Evolutionary conservation across 2,329 filamentous ascomycete species (phyloP), one percentile per base, ranked within the genome.

Genomic region (Trichoderma sp.): DNA sequence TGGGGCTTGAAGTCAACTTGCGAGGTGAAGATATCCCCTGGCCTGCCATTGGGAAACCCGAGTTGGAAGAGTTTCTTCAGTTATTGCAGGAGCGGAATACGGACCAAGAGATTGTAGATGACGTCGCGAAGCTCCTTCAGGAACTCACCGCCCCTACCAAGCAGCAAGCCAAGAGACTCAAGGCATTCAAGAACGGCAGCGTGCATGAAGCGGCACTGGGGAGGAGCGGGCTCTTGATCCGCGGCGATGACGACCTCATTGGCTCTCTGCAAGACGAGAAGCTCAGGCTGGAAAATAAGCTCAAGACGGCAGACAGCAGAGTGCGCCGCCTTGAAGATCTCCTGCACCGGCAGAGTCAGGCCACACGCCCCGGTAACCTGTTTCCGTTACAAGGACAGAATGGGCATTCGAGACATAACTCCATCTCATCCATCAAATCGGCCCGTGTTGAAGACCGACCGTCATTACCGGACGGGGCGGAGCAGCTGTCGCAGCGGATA

Each of bases 151-250:
- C 86, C 67, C 93, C 94, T 3, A 95, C 92, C 0, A 93, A 91
- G 73, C 92, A 95, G 76, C 94, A 97, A 76, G 87, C 90, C 69
- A 94, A 93, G 78, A 88, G 93, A 67, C 87, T 95, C 7, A 97
- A 94, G 77, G 93, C 93, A 5, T 98, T 99, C 83, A 97, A 97
- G 76, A 95, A 96, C 75, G 95, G 95, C 17, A 98, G 95, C 75
- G 87, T 98, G 42, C 93, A 97, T 74, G 95, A 98, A 76, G 90
- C 90, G n/a, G 88, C 88, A 3, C 86, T 97, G 70, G 93, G 93
- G n/a, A 89, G 91, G 74, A 96, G 92, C 71, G 94, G 93, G 1
- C 85, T 97, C 10, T 81, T 97, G 73, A 87, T 97, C 15, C 89
- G 92, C 45, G 93, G 92, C n/a, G 91, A 95, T 70, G 93, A 97